Evolutionary conservation across 306 rosid species (phyloP).

Genomic region (Gleditsia sinensis): DNA sequence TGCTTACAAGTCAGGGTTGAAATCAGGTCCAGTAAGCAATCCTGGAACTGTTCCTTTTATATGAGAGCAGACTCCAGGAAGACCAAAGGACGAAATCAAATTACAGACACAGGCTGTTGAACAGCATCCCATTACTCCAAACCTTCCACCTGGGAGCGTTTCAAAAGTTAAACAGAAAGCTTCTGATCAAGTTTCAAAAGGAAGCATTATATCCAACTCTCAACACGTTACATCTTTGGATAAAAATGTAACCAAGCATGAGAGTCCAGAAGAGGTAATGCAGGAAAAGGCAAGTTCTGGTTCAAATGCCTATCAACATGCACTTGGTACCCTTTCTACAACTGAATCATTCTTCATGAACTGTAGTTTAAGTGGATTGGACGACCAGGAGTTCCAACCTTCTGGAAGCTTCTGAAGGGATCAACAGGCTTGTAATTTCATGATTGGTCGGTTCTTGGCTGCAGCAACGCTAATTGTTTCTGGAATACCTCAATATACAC

Average conservation of each 20-base stretch:
- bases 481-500: slow-evolving; percentile 59
- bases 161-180: slow-evolving; percentile 50
- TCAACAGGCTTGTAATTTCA: slow-evolving; percentile 79
- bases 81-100: slow-evolving; percentile 68
- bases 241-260: slow-evolving; percentile 38
- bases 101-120: slow-evolving; percentile 25
- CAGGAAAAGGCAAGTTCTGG: slow-evolving; percentile 39
- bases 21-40: slow-evolving; percentile 83
- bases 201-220: slow-evolving; percentile 37
- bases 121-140: slow-evolving; percentile 54
- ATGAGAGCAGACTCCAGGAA: slow-evolving; percentile 85
- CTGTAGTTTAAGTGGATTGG: slow-evolving; percentile 86
- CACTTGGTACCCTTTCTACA: slow-evolving; percentile 76
- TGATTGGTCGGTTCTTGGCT: slow-evolving; percentile 85
- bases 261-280: slow-evolving; percentile 33
- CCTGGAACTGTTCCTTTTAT: slow-evolving; percentile 90
- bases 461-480: slow-evolving; percentile 97
- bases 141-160: slow-evolving; percentile 82
- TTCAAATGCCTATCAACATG: slow-evolving; percentile 73
- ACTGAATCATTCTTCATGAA: slow-evolving; percentile 72
- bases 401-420: slow-evolving; percentile 57
- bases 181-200: slow-evolving; percentile 39
- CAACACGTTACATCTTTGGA: slow-evolving; percentile 40
- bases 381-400: slow-evolving; percentile 55
- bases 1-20: slow-evolving; percentile 72